A percentile compares a stretch with the other conserved stretches of the same genome.
Evolutionary conservation across 2,329 filamentous ascomycete genomes (phyloP).

Genomic region (Penicillium sp.): DNA sequence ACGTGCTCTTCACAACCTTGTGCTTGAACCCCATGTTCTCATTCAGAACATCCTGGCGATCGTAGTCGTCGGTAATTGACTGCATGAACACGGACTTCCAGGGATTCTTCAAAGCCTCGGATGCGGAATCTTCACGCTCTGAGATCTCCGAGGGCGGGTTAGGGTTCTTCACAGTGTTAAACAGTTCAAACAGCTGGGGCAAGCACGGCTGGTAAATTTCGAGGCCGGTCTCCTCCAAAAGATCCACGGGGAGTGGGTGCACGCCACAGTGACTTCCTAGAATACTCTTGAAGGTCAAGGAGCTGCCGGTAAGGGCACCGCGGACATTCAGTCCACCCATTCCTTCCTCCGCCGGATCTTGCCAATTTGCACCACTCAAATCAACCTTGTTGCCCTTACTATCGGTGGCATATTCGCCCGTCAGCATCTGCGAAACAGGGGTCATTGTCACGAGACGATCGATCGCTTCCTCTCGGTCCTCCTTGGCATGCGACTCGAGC

Average conservation of each 20-base stretch:
- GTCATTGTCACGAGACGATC: constrained; percentile 33
- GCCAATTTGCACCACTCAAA: constrained; percentile 24
- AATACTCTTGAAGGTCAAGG: constrained; percentile 43
- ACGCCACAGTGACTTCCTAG: constrained; percentile 44
- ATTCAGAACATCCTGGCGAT: constrained; percentile 39
- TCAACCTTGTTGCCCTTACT: constrained; percentile 28
- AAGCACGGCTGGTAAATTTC: constrained; percentile 46
- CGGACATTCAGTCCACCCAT: constrained; percentile 41
- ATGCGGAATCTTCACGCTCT: background rate
- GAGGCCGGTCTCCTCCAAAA: constrained; percentile 38
- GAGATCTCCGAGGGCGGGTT: background rate
- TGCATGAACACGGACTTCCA: constrained; percentile 44
- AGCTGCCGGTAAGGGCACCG: constrained; percentile 41
- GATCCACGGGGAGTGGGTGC: constrained; percentile 42
- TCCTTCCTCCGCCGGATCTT: constrained; percentile 16
- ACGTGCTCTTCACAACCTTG: constrained; percentile 29
- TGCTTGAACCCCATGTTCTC: constrained; percentile 39
- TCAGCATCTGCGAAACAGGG: constrained; percentile 36
- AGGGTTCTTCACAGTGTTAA: constrained; percentile 34
- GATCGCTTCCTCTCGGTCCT: constrained; percentile 25
- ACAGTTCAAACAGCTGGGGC: constrained; percentile 40
- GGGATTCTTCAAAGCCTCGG: constrained; percentile 19
- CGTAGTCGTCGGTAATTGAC: constrained; percentile 43
- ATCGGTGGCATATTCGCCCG: constrained; percentile 38
- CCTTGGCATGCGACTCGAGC: constrained; percentile 29